Evolutionary conservation across 352 stramenopile genomes (phyloP), one percentile per base, ranked within the genome.

Genomic region (Phytophthora sp.): DNA sequence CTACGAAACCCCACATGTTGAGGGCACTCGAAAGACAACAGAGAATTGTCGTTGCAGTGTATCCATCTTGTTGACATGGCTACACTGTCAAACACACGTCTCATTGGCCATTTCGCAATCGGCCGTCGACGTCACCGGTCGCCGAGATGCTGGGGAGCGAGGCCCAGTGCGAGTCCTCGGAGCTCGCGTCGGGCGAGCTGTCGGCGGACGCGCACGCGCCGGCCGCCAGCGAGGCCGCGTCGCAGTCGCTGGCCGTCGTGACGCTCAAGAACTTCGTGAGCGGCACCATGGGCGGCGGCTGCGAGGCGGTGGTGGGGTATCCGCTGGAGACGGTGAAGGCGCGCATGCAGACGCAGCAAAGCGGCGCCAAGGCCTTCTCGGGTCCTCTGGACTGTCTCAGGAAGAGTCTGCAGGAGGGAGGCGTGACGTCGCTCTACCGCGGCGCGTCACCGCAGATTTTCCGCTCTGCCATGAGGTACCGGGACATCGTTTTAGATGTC

Each of bases 381-480:
- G 76, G 79, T 0, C 69, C 77, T 11, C 34, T 88, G 12, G 77
- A 91, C 62, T 87, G 77, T 20, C 31, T 91, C 11, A 72, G 74
- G 46, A 82, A 87, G 57, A 88, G 77, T 54, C 34, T 91, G 5
- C 61, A 72, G 27, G 66, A 88, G 46, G 82, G 75, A 38, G 79
- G 82, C 21, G 64, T 87, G 12, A 31, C 46, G 12, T 91, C 82
- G 37, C 79, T 91, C 48, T 89, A 91, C 57, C 77, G 82, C 7
- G 79, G 82, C 32, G 82, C 79, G 1, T 84, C 77, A n/a, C 79
- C 82, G 9, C 82, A 91, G 67, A 77, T 91, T 45, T 86, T 87
- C 59, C 79, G 81, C 21, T 88, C 75, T 3, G 82, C 82, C 2
- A 68, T 91, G 61, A 85, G 82, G 75, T 91, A 67, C 20, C 38